A percentile compares a stretch with the other conserved stretches of the same genome.
Conservation (phyloP, 768 basidiomycete species). For the Lactarius sp. region DNA sequence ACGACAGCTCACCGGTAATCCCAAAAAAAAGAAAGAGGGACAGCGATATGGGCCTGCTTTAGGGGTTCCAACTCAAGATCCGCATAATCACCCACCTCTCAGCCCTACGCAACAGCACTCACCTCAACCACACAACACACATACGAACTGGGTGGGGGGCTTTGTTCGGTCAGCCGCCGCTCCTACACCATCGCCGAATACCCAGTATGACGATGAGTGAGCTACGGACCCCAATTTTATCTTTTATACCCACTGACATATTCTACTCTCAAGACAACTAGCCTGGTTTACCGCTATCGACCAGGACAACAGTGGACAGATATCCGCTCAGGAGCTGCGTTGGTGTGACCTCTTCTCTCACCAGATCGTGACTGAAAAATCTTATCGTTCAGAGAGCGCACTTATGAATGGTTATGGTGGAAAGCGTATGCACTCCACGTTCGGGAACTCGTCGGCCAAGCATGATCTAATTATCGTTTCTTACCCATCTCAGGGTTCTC, state of each 20-base stretch:
- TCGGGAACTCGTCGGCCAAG: no score
- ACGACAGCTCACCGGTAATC: not conserved
- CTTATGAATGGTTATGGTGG: no score
- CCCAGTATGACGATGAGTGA: conserved; percentile 4
- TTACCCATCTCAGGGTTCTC: no score
- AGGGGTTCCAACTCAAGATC: not conserved
- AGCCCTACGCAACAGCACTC: not conserved
- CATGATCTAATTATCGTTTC: no score
- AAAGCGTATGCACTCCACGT: no score
- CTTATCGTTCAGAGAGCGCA: no score
- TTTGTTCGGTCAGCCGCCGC: not conserved
- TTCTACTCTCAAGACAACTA: not conserved
- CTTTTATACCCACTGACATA: not conserved
- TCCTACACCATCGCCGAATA: not conserved
- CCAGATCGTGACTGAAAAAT: not conserved
- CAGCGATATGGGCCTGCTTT: not conserved
- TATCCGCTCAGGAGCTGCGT: conserved; percentile 9
- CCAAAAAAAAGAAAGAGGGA: not conserved
- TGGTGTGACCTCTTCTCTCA: not conserved
- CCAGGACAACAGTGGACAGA: conserved; percentile 7
- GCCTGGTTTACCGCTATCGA: conserved; percentile 10
- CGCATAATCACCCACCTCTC: not conserved
- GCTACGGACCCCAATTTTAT: not conserved
- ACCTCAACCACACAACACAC: not conserved
- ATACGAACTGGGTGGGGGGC: not conserved